Evolutionary conservation across 139 green algal genomes (phyloP), one percentile per base, ranked within the genome.

Genomic region (Chlorella vulgaris): DNA sequence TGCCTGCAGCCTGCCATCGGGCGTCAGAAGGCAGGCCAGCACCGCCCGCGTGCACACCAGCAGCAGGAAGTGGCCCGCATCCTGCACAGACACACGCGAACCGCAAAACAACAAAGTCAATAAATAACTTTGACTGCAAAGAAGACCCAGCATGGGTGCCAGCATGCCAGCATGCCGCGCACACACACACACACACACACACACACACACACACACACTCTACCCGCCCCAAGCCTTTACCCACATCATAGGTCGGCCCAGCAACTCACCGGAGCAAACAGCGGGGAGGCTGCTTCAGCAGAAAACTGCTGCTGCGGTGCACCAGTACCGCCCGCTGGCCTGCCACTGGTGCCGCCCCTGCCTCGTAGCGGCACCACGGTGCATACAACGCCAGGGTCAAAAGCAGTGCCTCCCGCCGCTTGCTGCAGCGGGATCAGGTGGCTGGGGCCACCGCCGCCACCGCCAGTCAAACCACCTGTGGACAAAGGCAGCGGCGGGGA

Each of bases 391-490:
- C 76, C 67, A 0, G 66, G 76, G 24, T 76, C 76, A 60, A 82
- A 67, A 8, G 38, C 4, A 22, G 33, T 63, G 47, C 47, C 67
- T 5, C 33, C 33, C 4, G 51, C n/a, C n/a, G 50, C 76, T 36
- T 62, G 63, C 51, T 87, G 74, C 28, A 87, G 75, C 15, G 83
- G 66, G 40, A 84, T 83, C 22, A 85, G 33, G 69, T 70, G 76
- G 74, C 55, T 84, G 63, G 47, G 67, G 35, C 75, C 71, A 18
- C 39, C 15, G 29, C 68, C 73, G 67, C 83, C 76, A 21, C 67
- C 47, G 55, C 83, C 83, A 10, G 83, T 84, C 69, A 81, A 31
- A 10, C 82, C 74, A 36, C 83, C 70, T 81, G 81, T 60, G 70
- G 3, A 10, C 10, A 1, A 19, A n/a, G 26, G 43, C 1, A 39